Conservation (phyloP, 2,329 filamentous ascomycete species). For the Verticillium isaacii region DNA sequence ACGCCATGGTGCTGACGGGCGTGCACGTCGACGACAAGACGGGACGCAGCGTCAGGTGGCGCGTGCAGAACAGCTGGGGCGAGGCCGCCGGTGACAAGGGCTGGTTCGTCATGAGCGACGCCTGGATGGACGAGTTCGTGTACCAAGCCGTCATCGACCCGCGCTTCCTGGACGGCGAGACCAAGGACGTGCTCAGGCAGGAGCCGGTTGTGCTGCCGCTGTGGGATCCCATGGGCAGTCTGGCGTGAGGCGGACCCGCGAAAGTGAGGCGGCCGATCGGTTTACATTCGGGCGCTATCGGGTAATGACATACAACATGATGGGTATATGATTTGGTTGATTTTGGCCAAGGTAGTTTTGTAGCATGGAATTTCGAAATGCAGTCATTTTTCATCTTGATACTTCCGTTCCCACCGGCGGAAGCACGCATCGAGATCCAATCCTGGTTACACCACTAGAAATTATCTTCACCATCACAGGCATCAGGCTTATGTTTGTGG, state of each 20-base stretch:
- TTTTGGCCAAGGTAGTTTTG: no score
- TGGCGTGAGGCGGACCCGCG: constrained; percentile 45
- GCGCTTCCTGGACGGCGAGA: constrained; percentile 57
- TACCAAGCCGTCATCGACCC: constrained; percentile 85
- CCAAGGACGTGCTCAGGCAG: constrained; percentile 66
- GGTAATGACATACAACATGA: no score
- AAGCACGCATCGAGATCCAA: no score
- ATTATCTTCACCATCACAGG: no score
- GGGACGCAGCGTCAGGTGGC: constrained; percentile 66
- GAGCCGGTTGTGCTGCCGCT: constrained; percentile 66
- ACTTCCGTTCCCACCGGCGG: no score
- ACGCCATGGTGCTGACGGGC: constrained; percentile 86
- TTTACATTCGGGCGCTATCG: no score
- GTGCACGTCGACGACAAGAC: constrained; percentile 67
- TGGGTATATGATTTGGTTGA: no score
- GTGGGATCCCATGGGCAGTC: constrained; percentile 76
- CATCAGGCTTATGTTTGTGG: no score
- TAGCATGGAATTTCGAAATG: no score
- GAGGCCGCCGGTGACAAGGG: constrained; percentile 65
- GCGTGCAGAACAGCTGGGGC: constrained; percentile 86
- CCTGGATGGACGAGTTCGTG: constrained; percentile 74
- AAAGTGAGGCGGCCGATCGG: not conserved
- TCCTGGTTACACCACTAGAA: no score
- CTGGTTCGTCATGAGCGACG: constrained; percentile 86
- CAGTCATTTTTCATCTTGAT: no score